Evolutionary conservation across 1,284 basidiomycete genomes (phyloP).

Genomic region (Termitomyces sp.): DNA sequence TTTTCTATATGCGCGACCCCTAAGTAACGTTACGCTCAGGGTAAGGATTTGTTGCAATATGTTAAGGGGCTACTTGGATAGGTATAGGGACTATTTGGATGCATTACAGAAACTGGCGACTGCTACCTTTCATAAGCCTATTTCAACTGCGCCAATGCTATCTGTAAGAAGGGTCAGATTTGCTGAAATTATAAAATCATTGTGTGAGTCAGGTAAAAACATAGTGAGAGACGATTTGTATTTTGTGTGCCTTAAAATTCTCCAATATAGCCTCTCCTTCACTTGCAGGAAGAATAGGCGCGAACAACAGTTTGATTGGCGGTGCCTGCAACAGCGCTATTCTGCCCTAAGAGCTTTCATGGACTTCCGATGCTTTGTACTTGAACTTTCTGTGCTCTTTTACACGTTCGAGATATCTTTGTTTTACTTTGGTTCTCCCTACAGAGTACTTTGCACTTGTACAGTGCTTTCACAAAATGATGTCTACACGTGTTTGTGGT

Average conservation of each 20-base stretch:
- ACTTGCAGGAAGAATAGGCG: slow-evolving; percentile 71
- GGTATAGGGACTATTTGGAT: neutral
- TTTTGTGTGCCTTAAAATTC: slow-evolving; percentile 75
- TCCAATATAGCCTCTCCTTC: slow-evolving; percentile 79
- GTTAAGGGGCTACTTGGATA: slow-evolving; percentile 63
- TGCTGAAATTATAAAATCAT: neutral
- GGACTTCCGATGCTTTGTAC: slow-evolving; percentile 32
- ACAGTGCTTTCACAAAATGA: too few species aligned
- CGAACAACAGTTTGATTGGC: slow-evolving; percentile 40
- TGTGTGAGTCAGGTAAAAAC: neutral
- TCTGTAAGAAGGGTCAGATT: slow-evolving; percentile 19
- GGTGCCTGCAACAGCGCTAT: slow-evolving; percentile 13
- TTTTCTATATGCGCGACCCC: neutral
- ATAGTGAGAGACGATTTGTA: slow-evolving; percentile 50
- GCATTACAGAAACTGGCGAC: neutral
- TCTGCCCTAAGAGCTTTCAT: slow-evolving; percentile 11
- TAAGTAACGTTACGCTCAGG: slow-evolving; percentile 33
- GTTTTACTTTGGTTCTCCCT: slow-evolving; percentile 53
- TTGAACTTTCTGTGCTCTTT: slow-evolving; percentile 54
- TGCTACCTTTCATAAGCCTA: slow-evolving; percentile 27
- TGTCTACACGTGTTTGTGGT: too few species aligned
- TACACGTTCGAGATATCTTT: slow-evolving; percentile 64
- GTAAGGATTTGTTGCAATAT: slow-evolving; percentile 66
- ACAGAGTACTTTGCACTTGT: slow-evolving; percentile 18
- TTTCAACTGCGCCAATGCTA: slow-evolving; percentile 30